These are phyloP conservation scores for Pseudonitzschia multiseries DNA, from an alignment of 108 stramenopile species.

Conservation along the genomic window DNA sequence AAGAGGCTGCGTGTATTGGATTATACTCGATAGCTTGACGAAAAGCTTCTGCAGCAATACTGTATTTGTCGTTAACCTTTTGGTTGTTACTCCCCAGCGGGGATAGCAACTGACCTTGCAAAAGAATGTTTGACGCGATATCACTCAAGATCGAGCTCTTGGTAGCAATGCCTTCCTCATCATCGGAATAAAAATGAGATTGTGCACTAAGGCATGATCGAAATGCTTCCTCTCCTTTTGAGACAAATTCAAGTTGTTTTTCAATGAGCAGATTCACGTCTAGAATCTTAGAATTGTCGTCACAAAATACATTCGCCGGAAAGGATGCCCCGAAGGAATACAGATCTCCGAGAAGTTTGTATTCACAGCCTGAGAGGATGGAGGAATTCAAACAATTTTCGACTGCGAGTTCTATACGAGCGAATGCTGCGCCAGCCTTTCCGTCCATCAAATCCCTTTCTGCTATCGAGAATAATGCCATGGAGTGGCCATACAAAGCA, in stretches of 20 bases:
- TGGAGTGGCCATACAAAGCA: constrained; percentile 53
- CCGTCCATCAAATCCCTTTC: constrained; percentile 57
- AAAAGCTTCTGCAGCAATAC: constrained; percentile 27
- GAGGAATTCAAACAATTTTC: constrained; percentile 20
- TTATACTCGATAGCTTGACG: constrained; percentile 35
- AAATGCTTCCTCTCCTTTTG: constrained; percentile 52
- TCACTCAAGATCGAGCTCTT: constrained; percentile 50
- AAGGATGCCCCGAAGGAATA: constrained; percentile 62
- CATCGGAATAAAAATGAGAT: background rate
- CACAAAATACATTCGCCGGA: constrained; percentile 56
- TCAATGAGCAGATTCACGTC: background rate
- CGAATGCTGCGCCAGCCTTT: constrained; percentile 59
- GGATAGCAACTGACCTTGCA: constrained; percentile 53
- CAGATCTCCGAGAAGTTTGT: constrained; percentile 75
- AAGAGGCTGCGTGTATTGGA: constrained; percentile 51
- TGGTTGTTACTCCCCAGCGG: constrained; percentile 19
- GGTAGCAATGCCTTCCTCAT: background rate
- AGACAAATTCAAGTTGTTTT: constrained; percentile 45
- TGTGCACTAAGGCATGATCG: constrained; percentile 28
- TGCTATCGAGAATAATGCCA: constrained; percentile 51
- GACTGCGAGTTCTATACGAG: constrained; percentile 39
- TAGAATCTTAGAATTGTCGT: background rate
- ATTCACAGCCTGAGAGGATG: constrained; percentile 31
- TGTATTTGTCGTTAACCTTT: constrained; percentile 27
- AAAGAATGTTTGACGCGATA: constrained; percentile 57